Base-by-base conservation (phyloP, 768 basidiomycete species). In the Filobasidium wieringae region DNA sequence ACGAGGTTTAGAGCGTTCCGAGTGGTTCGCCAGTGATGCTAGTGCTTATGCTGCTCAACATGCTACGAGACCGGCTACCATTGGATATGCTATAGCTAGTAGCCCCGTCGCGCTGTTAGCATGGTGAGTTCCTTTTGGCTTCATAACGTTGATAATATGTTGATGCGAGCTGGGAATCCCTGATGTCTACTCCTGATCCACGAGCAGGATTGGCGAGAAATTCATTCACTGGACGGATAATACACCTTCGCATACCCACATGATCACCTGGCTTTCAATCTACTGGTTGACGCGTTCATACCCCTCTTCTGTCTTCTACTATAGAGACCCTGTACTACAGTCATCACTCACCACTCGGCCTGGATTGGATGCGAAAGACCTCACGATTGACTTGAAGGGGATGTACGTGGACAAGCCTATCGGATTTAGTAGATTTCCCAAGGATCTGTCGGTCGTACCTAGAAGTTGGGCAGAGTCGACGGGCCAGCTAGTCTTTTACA, bases 191-290 rank as follows among this genome's bases (percentile, higher is more conserved):
- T 24, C 3, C 22, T 47, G 24, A 6, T 47, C 19, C 43, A 14
- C 24, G 5, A 51, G 12, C 41, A 73, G 72, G 72, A 64, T 74
- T 51, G 73, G 68, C 9, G 73, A 74, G 51, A 75, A 75, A 52
- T 66, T 71, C 49, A 19, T 67, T 6, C 61, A 61, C 7, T 75
- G 74, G 74, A 60, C 68, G 4, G 70, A 53, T 36, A 62, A 15
- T 40, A 55, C 27, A 59, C 66, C 15, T 19, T 61, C 7, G 12
- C 45, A 27, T 29, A 32, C 31, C 12, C 47, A 68, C 22, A 70
- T 72, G 33, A 66, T 74, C 29, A 63, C 66, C 39, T 53, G 58
- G 31, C 59, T 73, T 24, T 57, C 69, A 1, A 39, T 74, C 12
- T 74, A 71, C 43, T 73, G 70, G 69, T 54, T 73, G 8, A 69